Percentiles rank a stretch among this genome's conserved stretches.
phyloP scores from a whole-genome alignment of 306 rosid genomes.

The Gillenia trifoliata region DNA sequence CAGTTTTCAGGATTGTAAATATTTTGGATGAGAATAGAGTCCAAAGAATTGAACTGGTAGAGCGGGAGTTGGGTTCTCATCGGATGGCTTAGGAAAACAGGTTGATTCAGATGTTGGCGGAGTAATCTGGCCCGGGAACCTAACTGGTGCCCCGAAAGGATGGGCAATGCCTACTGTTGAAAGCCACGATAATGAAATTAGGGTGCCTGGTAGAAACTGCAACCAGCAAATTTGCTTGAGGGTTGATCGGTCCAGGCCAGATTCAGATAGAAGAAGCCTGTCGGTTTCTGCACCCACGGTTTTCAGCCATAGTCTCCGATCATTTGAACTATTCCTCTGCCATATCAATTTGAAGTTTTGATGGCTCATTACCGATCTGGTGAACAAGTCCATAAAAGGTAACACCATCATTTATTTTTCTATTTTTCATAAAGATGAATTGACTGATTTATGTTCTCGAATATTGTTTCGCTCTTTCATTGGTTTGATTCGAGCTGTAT shows the following conservation, averaged over 20 bases:
- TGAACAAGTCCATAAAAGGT: conserved; percentile 57
- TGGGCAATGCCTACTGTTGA: conserved; percentile 52
- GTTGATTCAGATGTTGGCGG: conserved; percentile 9
- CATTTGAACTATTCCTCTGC: conserved; percentile 49
- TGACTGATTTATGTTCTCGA: too few species aligned
- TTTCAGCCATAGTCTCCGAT: too few species aligned
- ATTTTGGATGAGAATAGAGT: conserved; percentile 29
- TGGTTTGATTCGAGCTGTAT: not conserved
- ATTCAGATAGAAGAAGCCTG: conserved; percentile 3
- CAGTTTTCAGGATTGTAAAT: conserved; percentile 43
- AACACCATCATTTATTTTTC: not conserved
- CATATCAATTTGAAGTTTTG: conserved; percentile 25
- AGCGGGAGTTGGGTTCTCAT: conserved; percentile 31
- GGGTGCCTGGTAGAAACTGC: conserved; percentile 55
- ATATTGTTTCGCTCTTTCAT: not conserved
- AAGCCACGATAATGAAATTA: conserved; percentile 57
- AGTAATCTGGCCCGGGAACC: conserved; percentile 67
- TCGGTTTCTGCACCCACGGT: conserved; percentile 75
- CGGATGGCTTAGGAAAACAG: too few species aligned
- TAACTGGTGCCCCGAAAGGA: conserved; percentile 38
- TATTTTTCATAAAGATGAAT: not conserved
- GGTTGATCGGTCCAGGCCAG: conserved; percentile 25
- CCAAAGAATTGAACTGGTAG: conserved; percentile 52
- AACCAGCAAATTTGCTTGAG: conserved; percentile 56
- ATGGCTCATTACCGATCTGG: conserved; percentile 46